phyloP scores from a whole-genome alignment of 2,329 filamentous ascomycete genomes.

The Monascus ruber region DNA sequence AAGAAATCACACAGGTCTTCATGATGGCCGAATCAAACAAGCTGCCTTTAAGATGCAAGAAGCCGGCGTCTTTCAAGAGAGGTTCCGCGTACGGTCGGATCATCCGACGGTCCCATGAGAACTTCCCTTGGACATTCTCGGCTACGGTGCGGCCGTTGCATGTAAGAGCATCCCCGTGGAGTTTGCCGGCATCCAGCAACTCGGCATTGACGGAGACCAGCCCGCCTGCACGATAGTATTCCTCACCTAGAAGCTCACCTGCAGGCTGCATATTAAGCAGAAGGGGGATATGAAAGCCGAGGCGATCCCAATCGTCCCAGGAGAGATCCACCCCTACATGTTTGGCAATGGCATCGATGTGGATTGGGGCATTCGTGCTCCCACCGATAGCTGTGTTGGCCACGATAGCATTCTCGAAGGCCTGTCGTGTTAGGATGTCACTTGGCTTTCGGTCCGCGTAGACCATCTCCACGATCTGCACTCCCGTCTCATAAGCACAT shows the following conservation, averaged over 20 bases:
- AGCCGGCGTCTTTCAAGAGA: conserved; percentile 40
- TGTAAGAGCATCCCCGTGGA: conserved; percentile 34
- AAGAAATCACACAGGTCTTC: conserved; percentile 42
- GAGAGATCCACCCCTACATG: conserved; percentile 42
- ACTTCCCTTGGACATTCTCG: conserved; percentile 34
- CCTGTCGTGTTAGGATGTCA: conserved; percentile 44
- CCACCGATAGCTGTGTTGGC: conserved; percentile 46
- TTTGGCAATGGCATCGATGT: conserved; percentile 44
- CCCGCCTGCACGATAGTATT: conserved; percentile 44
- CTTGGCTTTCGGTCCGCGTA: conserved; percentile 38
- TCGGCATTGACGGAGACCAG: conserved; percentile 44
- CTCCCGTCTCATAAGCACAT: conserved; percentile 39
- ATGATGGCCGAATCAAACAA: conserved; percentile 43
- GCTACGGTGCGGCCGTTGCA: conserved; percentile 37
- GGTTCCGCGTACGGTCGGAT: conserved; percentile 38
- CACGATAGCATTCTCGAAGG: conserved; percentile 47
- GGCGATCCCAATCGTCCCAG: conserved; percentile 43
- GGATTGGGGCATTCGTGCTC: conserved; percentile 47
- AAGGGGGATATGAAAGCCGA: conserved; percentile 41
- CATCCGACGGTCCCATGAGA: conserved; percentile 40
- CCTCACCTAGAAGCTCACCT: conserved; percentile 42
- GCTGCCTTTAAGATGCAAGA: conserved; percentile 38
- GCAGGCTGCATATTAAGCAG: conserved; percentile 46
- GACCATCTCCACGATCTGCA: conserved; percentile 42
- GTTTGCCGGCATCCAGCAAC: conserved; percentile 37